phyloP scores from a whole-genome alignment of 1,284 basidiomycete genomes.

The Trichosporon coremiiforme region DNA sequence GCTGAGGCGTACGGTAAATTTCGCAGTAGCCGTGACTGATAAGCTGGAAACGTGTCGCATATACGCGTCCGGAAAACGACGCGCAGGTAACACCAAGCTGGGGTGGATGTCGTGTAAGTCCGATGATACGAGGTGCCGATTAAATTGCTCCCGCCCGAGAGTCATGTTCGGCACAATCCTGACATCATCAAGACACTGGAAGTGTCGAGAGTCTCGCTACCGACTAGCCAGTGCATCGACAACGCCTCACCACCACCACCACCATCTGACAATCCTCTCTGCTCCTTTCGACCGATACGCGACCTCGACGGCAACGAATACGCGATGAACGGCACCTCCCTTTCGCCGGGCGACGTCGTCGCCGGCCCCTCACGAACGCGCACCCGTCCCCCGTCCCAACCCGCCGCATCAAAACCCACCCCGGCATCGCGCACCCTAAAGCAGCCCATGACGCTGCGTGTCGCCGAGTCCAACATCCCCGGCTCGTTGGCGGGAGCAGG shows the following conservation, averaged over 20 bases:
- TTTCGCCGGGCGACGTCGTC: background rate
- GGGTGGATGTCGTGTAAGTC: background rate
- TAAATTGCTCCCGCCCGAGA: background rate
- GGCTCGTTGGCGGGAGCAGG: background rate
- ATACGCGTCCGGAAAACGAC: background rate
- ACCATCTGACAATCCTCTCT: no score
- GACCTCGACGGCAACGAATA: no score
- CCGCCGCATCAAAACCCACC: background rate
- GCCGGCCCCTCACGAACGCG: background rate
- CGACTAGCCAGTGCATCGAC: no score
- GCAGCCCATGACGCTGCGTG: slow-evolving; percentile 27
- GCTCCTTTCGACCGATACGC: no score
- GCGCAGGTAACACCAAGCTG: background rate
- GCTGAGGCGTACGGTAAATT: background rate
- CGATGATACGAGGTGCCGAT: background rate
- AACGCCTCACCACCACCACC: no score
- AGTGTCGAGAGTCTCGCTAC: background rate
- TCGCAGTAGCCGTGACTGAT: background rate
- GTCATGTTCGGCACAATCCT: background rate
- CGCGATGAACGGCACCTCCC: background rate
- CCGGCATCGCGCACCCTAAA: slow-evolving; percentile 21
- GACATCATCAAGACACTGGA: slow-evolving; percentile 4
- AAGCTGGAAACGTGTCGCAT: background rate
- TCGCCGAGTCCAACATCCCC: slow-evolving; percentile 18
- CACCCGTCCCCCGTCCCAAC: background rate